Evolutionary conservation across 140 eudicot genomes (phyloP).

Genomic region (Anethum foeniculum): DNA sequence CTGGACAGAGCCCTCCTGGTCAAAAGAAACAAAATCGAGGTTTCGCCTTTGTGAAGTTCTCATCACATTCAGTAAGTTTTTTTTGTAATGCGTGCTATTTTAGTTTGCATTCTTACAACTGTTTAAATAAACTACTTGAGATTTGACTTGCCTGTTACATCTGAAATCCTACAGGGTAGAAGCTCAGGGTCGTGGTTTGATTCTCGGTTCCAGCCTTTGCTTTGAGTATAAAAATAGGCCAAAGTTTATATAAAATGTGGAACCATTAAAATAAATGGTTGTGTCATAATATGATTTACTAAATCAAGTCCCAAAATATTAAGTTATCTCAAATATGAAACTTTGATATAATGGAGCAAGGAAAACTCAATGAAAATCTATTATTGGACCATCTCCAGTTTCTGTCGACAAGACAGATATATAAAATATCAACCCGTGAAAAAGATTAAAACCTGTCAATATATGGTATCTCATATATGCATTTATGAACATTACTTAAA

Average conservation of each 20-base stretch:
- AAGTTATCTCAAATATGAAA: neutral
- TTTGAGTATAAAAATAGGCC: constrained; percentile 5
- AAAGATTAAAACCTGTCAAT: neutral
- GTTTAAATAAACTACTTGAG: neutral
- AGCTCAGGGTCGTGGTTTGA: constrained; percentile 57
- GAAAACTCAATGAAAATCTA: neutral
- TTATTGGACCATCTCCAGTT: neutral
- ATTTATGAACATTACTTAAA: neutral
- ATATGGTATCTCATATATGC: neutral
- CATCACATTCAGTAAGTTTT: constrained; percentile 76
- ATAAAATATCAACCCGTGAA: neutral
- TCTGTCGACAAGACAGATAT: neutral
- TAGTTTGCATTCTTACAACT: neutral
- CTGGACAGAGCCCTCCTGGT: constrained; percentile 32
- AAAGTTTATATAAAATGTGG: neutral
- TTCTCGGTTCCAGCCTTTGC: constrained; percentile 39
- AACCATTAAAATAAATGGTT: neutral
- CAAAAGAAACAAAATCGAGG: constrained; percentile 74
- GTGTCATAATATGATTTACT: neutral
- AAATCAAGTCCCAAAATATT: neutral
- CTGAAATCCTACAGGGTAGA: constrained; percentile 50
- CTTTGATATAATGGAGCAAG: neutral
- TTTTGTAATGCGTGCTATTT: neutral
- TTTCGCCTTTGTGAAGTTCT: constrained; percentile 72
- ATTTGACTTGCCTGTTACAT: constrained; percentile 36